A percentile compares a stretch with the other conserved stretches of the same genome.
phyloP scores from a whole-genome alignment of 169 alveolate species.

The Cryptosporidium xiaoi region DNA sequence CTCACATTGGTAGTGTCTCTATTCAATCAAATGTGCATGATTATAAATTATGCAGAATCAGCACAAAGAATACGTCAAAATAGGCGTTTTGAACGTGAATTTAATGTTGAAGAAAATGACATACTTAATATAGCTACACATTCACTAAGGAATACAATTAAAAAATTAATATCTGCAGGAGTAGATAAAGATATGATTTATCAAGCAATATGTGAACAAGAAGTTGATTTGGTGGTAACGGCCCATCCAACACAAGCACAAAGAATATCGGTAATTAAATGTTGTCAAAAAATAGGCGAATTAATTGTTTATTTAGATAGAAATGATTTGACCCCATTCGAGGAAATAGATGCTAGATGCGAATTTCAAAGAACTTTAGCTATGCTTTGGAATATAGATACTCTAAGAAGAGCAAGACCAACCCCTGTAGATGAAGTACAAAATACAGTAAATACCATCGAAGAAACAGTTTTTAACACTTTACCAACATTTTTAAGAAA shows the following conservation, averaged over 20 bases:
- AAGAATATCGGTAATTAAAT: slow-evolving; percentile 80
- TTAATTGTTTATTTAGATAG: slow-evolving; percentile 79
- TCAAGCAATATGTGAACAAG: slow-evolving; percentile 76
- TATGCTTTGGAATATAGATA: slow-evolving; percentile 83
- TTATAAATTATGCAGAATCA: slow-evolving; percentile 80
- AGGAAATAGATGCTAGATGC: slow-evolving; percentile 76
- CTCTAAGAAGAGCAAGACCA: slow-evolving; percentile 83
- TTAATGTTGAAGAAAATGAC: slow-evolving; percentile 47
- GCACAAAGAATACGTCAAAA: slow-evolving; percentile 82
- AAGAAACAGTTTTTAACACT: slow-evolving; percentile 79
- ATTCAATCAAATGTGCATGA: slow-evolving; percentile 80
- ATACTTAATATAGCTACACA: slow-evolving; percentile 9
- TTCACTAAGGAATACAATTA: slow-evolving; percentile 28
- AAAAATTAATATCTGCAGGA: slow-evolving; percentile 67
- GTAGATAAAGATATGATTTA: slow-evolving; percentile 74
- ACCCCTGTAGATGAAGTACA: slow-evolving; percentile 83
- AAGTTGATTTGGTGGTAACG: slow-evolving; percentile 83
- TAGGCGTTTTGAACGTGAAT: slow-evolving; percentile 76
- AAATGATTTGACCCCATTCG: slow-evolving; percentile 78
- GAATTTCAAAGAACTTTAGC: slow-evolving; percentile 79
- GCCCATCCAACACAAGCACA: slow-evolving; percentile 87
- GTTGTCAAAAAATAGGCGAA: slow-evolving; percentile 80
- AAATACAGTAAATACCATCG: slow-evolving; percentile 74
- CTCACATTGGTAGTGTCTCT: slow-evolving; percentile 77
- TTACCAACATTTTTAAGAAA: slow-evolving; percentile 80